A percentile compares a stretch with the other conserved stretches of the same genome.
Evolutionary conservation across 202 grass and related monocot species (phyloP).

Genomic region (Schoenoplectus tabernaemontani): DNA sequence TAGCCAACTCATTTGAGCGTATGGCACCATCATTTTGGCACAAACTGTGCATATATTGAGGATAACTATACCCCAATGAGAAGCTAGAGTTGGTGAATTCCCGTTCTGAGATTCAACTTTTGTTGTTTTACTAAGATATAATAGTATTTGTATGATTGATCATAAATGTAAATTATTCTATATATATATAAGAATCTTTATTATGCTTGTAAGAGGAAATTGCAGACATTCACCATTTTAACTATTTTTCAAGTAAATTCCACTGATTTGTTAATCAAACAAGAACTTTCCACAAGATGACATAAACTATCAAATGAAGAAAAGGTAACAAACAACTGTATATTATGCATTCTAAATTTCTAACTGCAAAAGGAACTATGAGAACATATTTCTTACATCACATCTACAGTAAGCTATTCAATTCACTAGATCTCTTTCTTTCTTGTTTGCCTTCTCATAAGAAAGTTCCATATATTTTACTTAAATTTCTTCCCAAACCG

Average conservation of each 20-base stretch:
- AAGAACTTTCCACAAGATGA: neutral
- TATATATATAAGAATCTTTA: too few species aligned
- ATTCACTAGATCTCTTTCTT: neutral
- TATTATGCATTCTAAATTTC: neutral
- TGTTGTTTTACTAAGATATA: too few species aligned
- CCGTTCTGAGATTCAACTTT: too few species aligned
- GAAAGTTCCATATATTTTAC: slow-evolving; percentile 13
- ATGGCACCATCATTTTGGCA: neutral
- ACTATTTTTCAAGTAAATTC: neutral
- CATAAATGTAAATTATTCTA: too few species aligned
- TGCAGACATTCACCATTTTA: neutral
- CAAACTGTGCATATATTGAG: neutral
- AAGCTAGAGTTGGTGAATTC: too few species aligned
- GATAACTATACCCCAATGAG: neutral
- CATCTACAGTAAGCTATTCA: slow-evolving; percentile 13
- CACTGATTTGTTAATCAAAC: neutral
- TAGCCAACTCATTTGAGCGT: neutral
- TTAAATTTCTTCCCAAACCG: slow-evolving; percentile 64
- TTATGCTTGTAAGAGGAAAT: neutral
- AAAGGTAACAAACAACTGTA: neutral
- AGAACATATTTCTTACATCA: neutral
- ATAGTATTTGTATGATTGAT: too few species aligned
- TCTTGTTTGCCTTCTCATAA: neutral
- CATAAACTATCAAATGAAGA: neutral
- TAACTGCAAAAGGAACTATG: neutral